Evolutionary conservation across 2,329 filamentous ascomycete species (phyloP).

Genomic region (Clarireedia monteithiana): DNA sequence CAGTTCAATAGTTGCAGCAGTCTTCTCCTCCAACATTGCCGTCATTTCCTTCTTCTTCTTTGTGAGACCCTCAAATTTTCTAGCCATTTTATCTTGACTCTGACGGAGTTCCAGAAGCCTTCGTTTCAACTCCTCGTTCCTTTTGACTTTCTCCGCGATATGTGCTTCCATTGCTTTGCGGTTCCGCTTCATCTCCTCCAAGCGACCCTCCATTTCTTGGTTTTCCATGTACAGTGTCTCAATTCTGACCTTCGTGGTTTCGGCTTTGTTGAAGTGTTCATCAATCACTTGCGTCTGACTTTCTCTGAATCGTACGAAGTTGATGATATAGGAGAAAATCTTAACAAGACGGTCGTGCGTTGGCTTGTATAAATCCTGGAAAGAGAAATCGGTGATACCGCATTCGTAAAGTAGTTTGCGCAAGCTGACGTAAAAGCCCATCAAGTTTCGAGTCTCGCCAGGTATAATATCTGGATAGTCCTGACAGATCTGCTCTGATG

Average conservation of each 20-base stretch:
- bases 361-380: constrained; percentile 84
- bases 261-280: constrained; percentile 85
- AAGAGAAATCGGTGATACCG: constrained; percentile 87
- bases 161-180: constrained; percentile 73
- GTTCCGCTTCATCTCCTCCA: constrained; percentile 75
- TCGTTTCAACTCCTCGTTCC: constrained; percentile 82
- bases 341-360: constrained; percentile 85
- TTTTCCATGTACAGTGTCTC: constrained; percentile 81
- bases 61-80: constrained; percentile 76
- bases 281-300: constrained; percentile 85
- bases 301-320: constrained; percentile 95
- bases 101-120: constrained; percentile 71
- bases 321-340: constrained; percentile 97
- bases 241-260: constrained; percentile 79
- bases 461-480: constrained; percentile 79
- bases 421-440: constrained; percentile 89
- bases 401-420: constrained; percentile 76
- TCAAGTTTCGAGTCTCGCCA: constrained; percentile 81
- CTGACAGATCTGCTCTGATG: constrained; percentile 78
- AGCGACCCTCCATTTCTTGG: constrained; percentile 71
- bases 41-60: constrained; percentile 72
- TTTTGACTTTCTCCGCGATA: constrained; percentile 74
- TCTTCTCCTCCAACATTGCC: constrained; percentile 62
- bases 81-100: constrained; percentile 74
- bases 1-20: constrained; percentile 58